Evolutionary conservation across 2,329 filamentous ascomycete genomes (phyloP).

Genomic region (Fusarium ambrosium): DNA sequence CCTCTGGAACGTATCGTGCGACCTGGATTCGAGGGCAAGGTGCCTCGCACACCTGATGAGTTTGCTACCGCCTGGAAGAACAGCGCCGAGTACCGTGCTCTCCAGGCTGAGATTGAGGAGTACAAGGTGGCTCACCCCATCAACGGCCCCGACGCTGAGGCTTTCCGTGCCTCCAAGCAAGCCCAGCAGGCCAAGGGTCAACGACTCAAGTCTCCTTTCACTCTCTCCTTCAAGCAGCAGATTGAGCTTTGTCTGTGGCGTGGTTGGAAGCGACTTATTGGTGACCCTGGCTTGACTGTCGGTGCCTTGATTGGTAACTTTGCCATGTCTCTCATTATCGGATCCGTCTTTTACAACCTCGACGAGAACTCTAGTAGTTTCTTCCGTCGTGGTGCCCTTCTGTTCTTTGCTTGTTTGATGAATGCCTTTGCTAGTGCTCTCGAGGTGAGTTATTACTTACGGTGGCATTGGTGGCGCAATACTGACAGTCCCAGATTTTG

Average conservation of each 20-base stretch:
- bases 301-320: slow-evolving; percentile 79
- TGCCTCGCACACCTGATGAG: slow-evolving; percentile 72
- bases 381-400: slow-evolving; percentile 81
- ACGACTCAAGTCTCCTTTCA: slow-evolving; percentile 83
- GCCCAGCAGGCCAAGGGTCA: slow-evolving; percentile 69
- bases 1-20: slow-evolving; percentile 68
- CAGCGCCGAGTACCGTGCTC: slow-evolving; percentile 63
- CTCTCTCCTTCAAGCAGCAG: slow-evolving; percentile 82
- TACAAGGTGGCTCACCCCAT: slow-evolving; percentile 68
- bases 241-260: slow-evolving; percentile 83
- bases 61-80: slow-evolving; percentile 71
- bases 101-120: slow-evolving; percentile 68
- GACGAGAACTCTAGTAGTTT: slow-evolving; percentile 76
- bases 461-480: background rate
- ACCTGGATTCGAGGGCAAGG: slow-evolving; percentile 67
- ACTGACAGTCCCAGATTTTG: slow-evolving; percentile 69
- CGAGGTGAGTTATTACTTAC: slow-evolving; percentile 65
- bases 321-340: slow-evolving; percentile 81
- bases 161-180: slow-evolving; percentile 67
- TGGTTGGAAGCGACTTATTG: slow-evolving; percentile 81
- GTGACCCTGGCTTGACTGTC: slow-evolving; percentile 81
- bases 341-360: slow-evolving; percentile 86
- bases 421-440: slow-evolving; percentile 86
- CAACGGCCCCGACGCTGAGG: slow-evolving; percentile 67
- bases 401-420: slow-evolving; percentile 91